A percentile compares a stretch with the other conserved stretches of the same genome.
Evolutionary conservation across 139 green algal genomes (phyloP).

Genomic region (Bryopsis sp.): DNA sequence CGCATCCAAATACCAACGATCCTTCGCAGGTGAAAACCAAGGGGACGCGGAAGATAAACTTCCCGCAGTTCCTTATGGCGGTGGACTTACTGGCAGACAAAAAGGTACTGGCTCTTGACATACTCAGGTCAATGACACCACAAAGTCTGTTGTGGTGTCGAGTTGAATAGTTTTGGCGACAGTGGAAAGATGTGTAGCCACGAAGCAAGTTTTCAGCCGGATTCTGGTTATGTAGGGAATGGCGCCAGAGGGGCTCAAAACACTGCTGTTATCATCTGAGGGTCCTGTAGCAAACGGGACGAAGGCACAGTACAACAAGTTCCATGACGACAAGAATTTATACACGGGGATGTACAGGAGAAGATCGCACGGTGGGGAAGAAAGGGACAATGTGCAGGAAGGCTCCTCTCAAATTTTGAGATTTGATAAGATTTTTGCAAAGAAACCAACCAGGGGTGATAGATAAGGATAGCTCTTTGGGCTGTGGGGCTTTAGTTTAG

Average conservation of each 20-base stretch:
- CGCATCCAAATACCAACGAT: no score
- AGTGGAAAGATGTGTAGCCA: no score
- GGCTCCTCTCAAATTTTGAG: no score
- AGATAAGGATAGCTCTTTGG: no score
- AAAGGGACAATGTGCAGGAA: no score
- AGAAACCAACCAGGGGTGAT: no score
- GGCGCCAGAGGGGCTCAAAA: conserved; percentile 21
- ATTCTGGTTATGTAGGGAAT: conserved; percentile 20
- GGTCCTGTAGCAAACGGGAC: conserved; percentile 27
- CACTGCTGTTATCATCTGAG: conserved; percentile 20
- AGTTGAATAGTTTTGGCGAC: no score
- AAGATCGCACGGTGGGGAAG: not conserved
- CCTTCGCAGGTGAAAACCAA: conserved; percentile 35
- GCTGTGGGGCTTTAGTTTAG: no score
- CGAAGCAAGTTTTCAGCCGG: no score
- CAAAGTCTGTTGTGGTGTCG: not conserved
- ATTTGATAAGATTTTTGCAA: no score
- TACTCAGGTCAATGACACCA: not conserved
- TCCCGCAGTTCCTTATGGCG: conserved; percentile 33
- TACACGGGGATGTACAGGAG: conserved; percentile 27
- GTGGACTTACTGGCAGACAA: conserved; percentile 35
- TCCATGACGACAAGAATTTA: conserved; percentile 45
- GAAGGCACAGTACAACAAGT: conserved; percentile 37
- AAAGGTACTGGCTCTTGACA: no score
- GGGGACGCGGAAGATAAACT: conserved; percentile 35